Conservation (phyloP, 768 basidiomycete genomes). For the Amyloporia xantha region DNA sequence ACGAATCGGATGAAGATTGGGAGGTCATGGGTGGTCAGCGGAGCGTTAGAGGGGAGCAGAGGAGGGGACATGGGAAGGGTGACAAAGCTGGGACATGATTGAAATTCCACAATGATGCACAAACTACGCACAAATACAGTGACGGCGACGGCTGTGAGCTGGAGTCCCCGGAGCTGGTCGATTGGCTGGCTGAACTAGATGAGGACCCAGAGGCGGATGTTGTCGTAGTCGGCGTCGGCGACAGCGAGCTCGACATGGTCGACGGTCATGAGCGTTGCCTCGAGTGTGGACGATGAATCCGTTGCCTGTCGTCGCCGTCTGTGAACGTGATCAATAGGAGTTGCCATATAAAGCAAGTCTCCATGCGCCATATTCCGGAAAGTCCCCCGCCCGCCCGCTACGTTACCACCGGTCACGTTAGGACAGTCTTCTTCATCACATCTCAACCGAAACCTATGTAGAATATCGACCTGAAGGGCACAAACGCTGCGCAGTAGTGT, state of each 20-base stretch:
- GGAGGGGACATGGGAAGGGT: neutral
- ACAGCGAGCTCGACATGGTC: neutral
- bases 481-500: neutral
- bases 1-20: neutral
- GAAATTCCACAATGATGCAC: neutral
- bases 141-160: conserved; percentile 9
- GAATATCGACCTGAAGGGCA: neutral
- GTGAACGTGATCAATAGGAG: too few relatives aligned
- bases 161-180: neutral
- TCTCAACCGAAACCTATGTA: neutral
- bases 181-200: neutral
- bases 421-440: too few relatives aligned
- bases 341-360: too few relatives aligned
- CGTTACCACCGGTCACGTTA: too few relatives aligned
- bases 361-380: too few relatives aligned
- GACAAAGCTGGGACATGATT: neutral
- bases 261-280: neutral
- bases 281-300: too few relatives aligned
- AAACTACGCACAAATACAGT: conserved; percentile 13
- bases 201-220: neutral
- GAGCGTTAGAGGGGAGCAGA: too few relatives aligned
- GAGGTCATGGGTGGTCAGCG: neutral
- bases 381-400: too few relatives aligned
- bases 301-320: too few relatives aligned
- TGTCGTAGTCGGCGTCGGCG: conserved; percentile 2